Evolutionary conservation across 805 yeast genomes (phyloP), one percentile per base, ranked within the genome.

Genomic region (Jamesozyma gamospora): DNA sequence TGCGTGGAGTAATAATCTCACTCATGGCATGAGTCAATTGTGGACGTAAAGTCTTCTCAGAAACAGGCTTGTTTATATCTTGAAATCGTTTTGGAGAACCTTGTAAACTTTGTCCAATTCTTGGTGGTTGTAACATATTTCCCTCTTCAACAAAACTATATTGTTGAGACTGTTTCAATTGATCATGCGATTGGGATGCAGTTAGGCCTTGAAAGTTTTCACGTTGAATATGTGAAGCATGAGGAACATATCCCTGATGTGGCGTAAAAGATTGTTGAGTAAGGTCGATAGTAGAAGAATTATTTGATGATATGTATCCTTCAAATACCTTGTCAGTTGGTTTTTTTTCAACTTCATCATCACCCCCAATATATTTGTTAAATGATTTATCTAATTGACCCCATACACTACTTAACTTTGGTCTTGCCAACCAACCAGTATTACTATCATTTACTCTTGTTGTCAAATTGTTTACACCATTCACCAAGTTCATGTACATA

Each of bases 361-460:
- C 96, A 1, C 95, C 96, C 30, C 94, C 80, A 42, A 90, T 87
- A 58, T 80, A 77, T 56, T 77, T 79, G 55, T 74, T 79, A 53
- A 82, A 76, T 4, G 83, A 75, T 55, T 85, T 85, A 57, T 85
- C 95, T 34, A 85, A 60, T 32, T 82, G 88, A 10, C 92, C 90
- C 95, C 95, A 85, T 39, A 86, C 79, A 54, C 76, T 81, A 49
- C 87, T 94, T 38, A 85, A 66, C 48, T 75, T 78, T 18, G 81
- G 82, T 51, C 79, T 77, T 12, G 84, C 80, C 47, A 87, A 72
- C 96, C 96, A 88, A 4, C 87, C 71, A 25, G 74, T 71, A 32
- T 71, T 74, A 17, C 65, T 43, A 10, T 70, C 74, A 6, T 74
- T 65, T 18, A 75, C 51, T 47, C 78, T 68, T 42, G 67, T 68